Evolutionary conservation across 148 eudicot species (phyloP), one percentile per base, ranked within the genome.

Genomic region (Amaranthus hypochondriacus): DNA sequence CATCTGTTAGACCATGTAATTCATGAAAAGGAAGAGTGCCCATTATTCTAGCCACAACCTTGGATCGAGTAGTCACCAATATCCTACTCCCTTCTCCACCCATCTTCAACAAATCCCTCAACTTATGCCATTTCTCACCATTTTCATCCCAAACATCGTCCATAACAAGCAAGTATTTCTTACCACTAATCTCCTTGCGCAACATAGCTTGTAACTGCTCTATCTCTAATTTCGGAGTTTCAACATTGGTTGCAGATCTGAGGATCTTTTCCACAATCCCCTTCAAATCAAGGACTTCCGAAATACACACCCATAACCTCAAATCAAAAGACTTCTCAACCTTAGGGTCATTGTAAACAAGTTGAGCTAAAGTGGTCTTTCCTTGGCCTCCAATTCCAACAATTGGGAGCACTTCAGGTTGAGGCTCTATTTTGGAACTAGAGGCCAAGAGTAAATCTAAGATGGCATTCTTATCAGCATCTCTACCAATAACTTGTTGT

Each of bases 401-500:
- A n/a, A n/a, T n/a, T n/a, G n/a, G n/a, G n/a, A n/a, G n/a, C n/a
- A n/a, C n/a, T n/a, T n/a, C n/a, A n/a, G n/a, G n/a, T n/a, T n/a
- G n/a, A n/a, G n/a, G n/a, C 10, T 1, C 55, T 42, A 14, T 13
- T 21, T 61, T 60, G 6, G 9, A 53, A 8, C 3, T 6, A 42
- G 66, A 39, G 15, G 49, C 12, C n/a, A 18, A 28, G 2, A 74
- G 28, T 1, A 59, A 56, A 15, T 43, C 48, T 18, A 78, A 47
- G 64, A 82, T 54, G 46, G 67, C 59, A 10, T 78, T 66, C 63
- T 21, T 82, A 48, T 81, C 80, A 5, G 15, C 67, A 2, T 81
- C 78, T 62, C 77, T 57, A 11, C 83, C 84, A 46, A 77, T 73
- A 46, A 81, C 71, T 47, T 64, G 71, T 0, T 56, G 47, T 4